Conservation (phyloP, 345 rosid species). For the Corchorus capsularis region DNA sequence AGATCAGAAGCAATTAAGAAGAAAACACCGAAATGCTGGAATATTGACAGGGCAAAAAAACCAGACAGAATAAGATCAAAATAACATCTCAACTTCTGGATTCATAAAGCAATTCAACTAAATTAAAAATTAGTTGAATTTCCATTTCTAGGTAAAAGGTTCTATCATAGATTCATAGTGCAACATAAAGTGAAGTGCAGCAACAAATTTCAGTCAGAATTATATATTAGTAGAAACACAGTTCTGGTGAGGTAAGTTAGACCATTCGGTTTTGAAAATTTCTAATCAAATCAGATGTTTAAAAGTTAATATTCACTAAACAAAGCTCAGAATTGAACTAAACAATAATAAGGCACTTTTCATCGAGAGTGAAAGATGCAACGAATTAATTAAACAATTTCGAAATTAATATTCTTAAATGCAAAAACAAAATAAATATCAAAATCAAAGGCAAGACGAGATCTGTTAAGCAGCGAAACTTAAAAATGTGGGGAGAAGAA, state of each 20-base stretch:
- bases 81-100: neutral
- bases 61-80: neutral
- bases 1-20: constrained; percentile 7
- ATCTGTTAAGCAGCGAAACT: constrained; percentile 10
- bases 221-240: neutral
- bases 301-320: neutral
- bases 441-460: constrained; percentile 18
- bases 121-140: neutral
- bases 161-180: neutral
- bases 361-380: neutral
- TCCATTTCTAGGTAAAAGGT: neutral
- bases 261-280: neutral
- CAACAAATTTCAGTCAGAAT: neutral
- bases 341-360: neutral
- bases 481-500: neutral
- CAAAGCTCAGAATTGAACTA: neutral
- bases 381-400: neutral
- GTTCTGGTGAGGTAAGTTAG: neutral
- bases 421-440: constrained; percentile 1
- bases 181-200: neutral
- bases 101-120: constrained; percentile 5
- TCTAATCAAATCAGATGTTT: neutral
- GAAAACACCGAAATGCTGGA: constrained; percentile 1
- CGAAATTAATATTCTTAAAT: neutral
- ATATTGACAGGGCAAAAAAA: neutral